phyloP scores from a whole-genome alignment of 1,284 basidiomycete species.

The Garcileccinum viscosum region DNA sequence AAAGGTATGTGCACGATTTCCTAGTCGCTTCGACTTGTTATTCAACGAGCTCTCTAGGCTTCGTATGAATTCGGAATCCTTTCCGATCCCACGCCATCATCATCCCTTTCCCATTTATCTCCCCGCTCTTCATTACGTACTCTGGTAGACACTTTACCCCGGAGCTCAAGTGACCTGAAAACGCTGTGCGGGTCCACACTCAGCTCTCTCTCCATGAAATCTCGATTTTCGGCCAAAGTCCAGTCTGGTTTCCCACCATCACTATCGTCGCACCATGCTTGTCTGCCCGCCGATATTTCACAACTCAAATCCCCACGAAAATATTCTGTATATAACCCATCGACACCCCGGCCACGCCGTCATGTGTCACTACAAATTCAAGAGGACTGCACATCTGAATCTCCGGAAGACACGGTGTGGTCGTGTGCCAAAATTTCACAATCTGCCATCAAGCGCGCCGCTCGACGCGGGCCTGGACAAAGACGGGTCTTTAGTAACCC shows the following conservation, averaged over 20 bases:
- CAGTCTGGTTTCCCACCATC: constrained; percentile 16
- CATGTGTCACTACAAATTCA: constrained; percentile 15
- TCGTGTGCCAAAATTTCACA: constrained; percentile 41
- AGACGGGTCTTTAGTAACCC: constrained; percentile 36
- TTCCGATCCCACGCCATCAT: constrained; percentile 2
- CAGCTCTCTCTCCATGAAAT: constrained; percentile 30
- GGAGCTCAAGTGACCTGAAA: constrained; percentile 25
- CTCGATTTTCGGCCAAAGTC: constrained; percentile 22
- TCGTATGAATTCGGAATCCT: constrained; percentile 34
- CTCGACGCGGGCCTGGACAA: constrained; percentile 28
- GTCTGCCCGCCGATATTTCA: constrained; percentile 12
- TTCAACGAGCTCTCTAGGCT: constrained; percentile 19
- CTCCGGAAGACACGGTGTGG: constrained; percentile 26
- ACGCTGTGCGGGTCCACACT: constrained; percentile 27
- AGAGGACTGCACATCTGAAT: constrained; percentile 8
- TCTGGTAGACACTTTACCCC: constrained; percentile 26
- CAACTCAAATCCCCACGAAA: constrained; percentile 14
- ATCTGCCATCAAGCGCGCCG: constrained; percentile 30
- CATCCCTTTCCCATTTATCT: constrained; percentile 21
- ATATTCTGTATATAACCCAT: constrained; percentile 10
- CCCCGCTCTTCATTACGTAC: constrained; percentile 33
- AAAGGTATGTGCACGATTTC: constrained; percentile 25
- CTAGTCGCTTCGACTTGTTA: constrained; percentile 1
- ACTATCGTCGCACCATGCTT: constrained; percentile 7
- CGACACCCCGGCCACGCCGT: constrained; percentile 19